phyloP scores from a whole-genome alignment of 257 asterid species.

The Handroanthus guayacan region DNA sequence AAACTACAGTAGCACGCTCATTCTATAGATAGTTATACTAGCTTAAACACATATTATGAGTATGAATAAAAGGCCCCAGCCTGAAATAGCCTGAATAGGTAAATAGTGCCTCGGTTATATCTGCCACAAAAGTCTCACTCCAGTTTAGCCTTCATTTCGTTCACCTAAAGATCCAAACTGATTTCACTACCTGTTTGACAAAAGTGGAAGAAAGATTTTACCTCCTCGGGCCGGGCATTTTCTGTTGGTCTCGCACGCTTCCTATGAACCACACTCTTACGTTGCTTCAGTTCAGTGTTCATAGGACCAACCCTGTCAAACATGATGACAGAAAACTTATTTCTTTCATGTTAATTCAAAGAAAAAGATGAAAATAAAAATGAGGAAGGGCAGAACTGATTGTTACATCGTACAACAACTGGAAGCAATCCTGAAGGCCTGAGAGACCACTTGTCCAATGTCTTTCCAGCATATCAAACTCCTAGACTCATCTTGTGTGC shows the following conservation, averaged over 20 bases:
- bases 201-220: slow-evolving; percentile 27
- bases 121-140: neutral
- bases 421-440: slow-evolving; percentile 69
- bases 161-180: neutral
- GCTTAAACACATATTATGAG: neutral
- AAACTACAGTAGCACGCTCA: neutral
- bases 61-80: neutral
- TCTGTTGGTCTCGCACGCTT: slow-evolving; percentile 67
- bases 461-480: slow-evolving; percentile 71
- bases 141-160: neutral
- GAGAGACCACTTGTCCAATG: slow-evolving; percentile 68
- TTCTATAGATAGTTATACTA: neutral
- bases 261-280: slow-evolving; percentile 61
- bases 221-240: slow-evolving; percentile 85
- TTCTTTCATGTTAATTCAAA: neutral
- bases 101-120: slow-evolving; percentile 8
- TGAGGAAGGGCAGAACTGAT: slow-evolving; percentile 12
- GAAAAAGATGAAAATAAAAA: slow-evolving; percentile 18
- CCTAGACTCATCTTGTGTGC: slow-evolving; percentile 49
- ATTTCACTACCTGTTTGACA: neutral
- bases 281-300: slow-evolving; percentile 84
- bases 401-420: slow-evolving; percentile 85
- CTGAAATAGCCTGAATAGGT: neutral
- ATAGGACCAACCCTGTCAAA: slow-evolving; percentile 89
- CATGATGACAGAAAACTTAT: neutral